These are phyloP conservation scores for Athelia psychrophila DNA, from an alignment of 1,284 basidiomycete genomes.

Conservation along the genomic window DNA sequence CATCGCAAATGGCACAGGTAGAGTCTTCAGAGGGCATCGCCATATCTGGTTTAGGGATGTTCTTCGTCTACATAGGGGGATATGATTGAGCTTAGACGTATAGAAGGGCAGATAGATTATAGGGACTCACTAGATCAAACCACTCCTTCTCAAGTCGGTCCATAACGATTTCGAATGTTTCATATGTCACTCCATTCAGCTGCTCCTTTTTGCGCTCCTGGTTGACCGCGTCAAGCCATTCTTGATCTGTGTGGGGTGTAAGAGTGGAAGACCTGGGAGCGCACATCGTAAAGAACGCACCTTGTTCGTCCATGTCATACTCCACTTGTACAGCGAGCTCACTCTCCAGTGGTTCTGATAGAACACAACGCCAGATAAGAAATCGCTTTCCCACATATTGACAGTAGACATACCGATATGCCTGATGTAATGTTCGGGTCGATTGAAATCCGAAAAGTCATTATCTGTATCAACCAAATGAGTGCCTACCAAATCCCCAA, in stretches of 20 bases:
- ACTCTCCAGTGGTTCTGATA: conserved; percentile 85
- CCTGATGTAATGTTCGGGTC: conserved; percentile 87
- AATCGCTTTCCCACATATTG: neutral
- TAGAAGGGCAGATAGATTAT: neutral
- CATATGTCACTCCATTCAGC: conserved; percentile 73
- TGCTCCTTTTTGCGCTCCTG: conserved; percentile 79
- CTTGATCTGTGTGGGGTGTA: conserved; percentile 63
- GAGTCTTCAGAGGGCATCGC: conserved; percentile 90
- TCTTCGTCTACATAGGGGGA: conserved; percentile 69
- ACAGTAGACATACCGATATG: conserved; percentile 67
- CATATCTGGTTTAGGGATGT: conserved; percentile 81
- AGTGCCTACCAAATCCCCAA: conserved; percentile 3
- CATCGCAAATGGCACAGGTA: conserved; percentile 96
- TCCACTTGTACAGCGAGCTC: conserved; percentile 94
- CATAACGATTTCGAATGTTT: conserved; percentile 95
- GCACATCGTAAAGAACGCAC: conserved; percentile 39
- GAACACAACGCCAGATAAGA: neutral
- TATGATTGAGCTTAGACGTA: neutral
- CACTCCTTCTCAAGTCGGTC: conserved; percentile 98
- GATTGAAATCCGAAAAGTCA: conserved; percentile 71
- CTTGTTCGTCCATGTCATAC: conserved; percentile 99
- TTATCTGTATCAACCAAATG: conserved; percentile 53
- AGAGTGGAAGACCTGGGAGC: conserved; percentile 2
- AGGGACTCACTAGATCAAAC: conserved; percentile 88
- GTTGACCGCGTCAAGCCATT: conserved; percentile 93